A percentile compares a stretch with the other conserved stretches of the same genome.
Evolutionary conservation across 306 rosid species (phyloP).

Genomic region (Corylus avellana): DNA sequence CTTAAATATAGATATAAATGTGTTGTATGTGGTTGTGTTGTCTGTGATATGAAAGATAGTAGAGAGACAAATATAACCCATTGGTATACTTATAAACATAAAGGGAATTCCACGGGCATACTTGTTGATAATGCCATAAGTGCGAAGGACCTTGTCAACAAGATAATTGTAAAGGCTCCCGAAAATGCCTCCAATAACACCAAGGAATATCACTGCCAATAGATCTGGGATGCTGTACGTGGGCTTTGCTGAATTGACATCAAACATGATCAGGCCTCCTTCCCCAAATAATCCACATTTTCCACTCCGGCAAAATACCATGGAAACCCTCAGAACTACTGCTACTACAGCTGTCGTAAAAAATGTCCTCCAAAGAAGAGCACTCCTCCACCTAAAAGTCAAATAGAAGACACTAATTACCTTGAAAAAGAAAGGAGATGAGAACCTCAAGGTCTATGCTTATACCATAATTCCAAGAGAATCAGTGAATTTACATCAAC

Average conservation of each 20-base stretch:
- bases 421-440: too few species aligned
- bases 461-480: background rate
- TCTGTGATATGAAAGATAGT: background rate
- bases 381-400: constrained; percentile 70
- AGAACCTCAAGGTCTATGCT: background rate
- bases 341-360: constrained; percentile 85
- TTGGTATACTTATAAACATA: background rate
- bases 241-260: constrained; percentile 54
- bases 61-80: background rate
- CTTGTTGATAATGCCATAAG: constrained; percentile 70
- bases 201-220: constrained; percentile 59
- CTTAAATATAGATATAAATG: background rate
- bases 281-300: constrained; percentile 77
- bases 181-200: constrained; percentile 64
- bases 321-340: constrained; percentile 62
- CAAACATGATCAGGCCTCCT: constrained; percentile 80
- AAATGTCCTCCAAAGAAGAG: constrained; percentile 86
- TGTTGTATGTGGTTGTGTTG: background rate
- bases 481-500: background rate
- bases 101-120: constrained; percentile 31
- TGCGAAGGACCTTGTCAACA: constrained; percentile 78
- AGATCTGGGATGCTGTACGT: constrained; percentile 49
- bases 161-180: constrained; percentile 81
- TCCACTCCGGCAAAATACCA: constrained; percentile 53
- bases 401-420: background rate